Evolutionary conservation across 495 filamentous ascomycete genomes (phyloP).

Genomic region (Aspergillus bridgeri): DNA sequence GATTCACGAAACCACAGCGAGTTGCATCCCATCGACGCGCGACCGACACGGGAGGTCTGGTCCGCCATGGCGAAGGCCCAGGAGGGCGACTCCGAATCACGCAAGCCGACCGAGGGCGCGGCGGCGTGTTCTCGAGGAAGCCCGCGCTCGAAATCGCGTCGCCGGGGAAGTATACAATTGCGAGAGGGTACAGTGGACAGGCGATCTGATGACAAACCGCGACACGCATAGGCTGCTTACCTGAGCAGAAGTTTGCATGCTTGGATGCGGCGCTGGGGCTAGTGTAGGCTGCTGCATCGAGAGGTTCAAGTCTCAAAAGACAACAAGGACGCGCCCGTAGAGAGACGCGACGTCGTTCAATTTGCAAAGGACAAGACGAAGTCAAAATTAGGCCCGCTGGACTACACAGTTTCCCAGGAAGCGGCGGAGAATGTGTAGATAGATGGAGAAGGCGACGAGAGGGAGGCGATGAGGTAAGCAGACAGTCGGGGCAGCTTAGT

Average conservation of each 20-base stretch:
- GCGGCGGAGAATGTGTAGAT: slow-evolving; percentile 16
- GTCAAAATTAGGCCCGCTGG: slow-evolving; percentile 1
- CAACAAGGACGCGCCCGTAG: slow-evolving; percentile 20
- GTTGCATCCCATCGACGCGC: neutral
- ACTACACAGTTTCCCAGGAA: slow-evolving; percentile 10
- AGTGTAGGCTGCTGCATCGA: slow-evolving; percentile 58
- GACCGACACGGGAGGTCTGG: slow-evolving; percentile 1
- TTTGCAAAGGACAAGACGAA: slow-evolving; percentile 9
- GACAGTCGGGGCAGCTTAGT: slow-evolving; percentile 26
- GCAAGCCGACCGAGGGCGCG: neutral
- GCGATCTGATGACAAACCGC: slow-evolving; percentile 47
- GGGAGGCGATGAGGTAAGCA: slow-evolving; percentile 44
- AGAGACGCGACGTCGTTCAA: slow-evolving; percentile 12
- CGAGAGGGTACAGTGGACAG: slow-evolving; percentile 17
- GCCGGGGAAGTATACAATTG: slow-evolving; percentile 18
- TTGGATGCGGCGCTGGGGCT: slow-evolving; percentile 56
- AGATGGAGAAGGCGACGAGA: slow-evolving; percentile 16
- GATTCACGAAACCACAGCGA: neutral
- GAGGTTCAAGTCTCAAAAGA: slow-evolving; percentile 11
- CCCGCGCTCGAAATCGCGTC: slow-evolving; percentile 7
- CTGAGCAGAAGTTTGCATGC: slow-evolving; percentile 53
- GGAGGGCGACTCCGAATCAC: neutral
- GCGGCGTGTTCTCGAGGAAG: slow-evolving; percentile 18
- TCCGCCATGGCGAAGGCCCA: neutral
- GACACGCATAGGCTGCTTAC: slow-evolving; percentile 44